Evolutionary conservation across 2,329 filamentous ascomycete species (phyloP).

Genomic region (Biscogniauxia sp.): DNA sequence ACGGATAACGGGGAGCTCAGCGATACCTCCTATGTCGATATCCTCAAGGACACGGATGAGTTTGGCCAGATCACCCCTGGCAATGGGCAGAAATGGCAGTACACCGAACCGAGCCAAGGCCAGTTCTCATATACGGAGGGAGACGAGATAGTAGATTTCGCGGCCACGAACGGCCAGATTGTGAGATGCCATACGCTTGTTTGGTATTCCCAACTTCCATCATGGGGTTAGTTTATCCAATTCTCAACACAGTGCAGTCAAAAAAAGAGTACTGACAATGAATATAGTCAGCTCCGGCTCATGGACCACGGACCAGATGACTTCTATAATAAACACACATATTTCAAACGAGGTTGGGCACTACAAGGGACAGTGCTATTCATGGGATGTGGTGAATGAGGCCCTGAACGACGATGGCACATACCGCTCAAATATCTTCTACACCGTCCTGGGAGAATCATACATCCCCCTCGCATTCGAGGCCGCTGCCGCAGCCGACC

Average conservation of each 20-base stretch:
- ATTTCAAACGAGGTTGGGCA: slow-evolving; percentile 57
- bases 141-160: slow-evolving; percentile 50
- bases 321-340: slow-evolving; percentile 56
- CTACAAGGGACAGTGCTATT: slow-evolving; percentile 59
- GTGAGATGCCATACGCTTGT: slow-evolving; percentile 60
- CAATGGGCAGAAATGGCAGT: slow-evolving; percentile 64
- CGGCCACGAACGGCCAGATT: slow-evolving; percentile 46
- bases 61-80: slow-evolving; percentile 65
- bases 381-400: slow-evolving; percentile 68
- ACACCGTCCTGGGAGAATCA: slow-evolving; percentile 51
- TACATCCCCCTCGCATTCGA: slow-evolving; percentile 59
- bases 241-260: slow-evolving; percentile 1
- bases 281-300: slow-evolving; percentile 32
- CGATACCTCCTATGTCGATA: slow-evolving; percentile 45
- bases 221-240: slow-evolving; percentile 11
- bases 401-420: slow-evolving; percentile 56
- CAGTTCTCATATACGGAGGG: slow-evolving; percentile 58
- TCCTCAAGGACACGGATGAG: slow-evolving; percentile 53
- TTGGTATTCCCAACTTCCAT: slow-evolving; percentile 21
- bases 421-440: slow-evolving; percentile 53
- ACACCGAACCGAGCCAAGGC: slow-evolving; percentile 55
- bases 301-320: slow-evolving; percentile 60
- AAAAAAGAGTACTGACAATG: slow-evolving; percentile 22
- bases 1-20: slow-evolving; percentile 53
- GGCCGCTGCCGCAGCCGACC: slow-evolving; percentile 52